Evolutionary conservation across 176 grass and related monocot genomes (phyloP).

Genomic region (Phoenix roebelenii): DNA sequence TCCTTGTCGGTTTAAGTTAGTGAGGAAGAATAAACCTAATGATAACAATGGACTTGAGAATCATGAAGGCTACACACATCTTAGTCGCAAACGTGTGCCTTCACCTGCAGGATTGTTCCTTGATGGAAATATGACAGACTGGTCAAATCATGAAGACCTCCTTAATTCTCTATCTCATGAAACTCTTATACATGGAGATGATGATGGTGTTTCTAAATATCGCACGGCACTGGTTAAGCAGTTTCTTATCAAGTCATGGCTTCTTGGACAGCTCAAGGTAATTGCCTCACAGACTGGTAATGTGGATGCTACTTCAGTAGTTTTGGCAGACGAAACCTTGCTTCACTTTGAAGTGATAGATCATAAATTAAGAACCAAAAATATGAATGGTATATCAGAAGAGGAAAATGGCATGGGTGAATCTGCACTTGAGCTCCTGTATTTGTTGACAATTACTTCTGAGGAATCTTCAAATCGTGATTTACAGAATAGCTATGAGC

Average conservation of each 20-base stretch:
- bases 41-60: slow-evolving; percentile 29
- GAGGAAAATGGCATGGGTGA: neutral
- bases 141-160: slow-evolving; percentile 3
- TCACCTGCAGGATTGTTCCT: slow-evolving; percentile 24
- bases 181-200: slow-evolving; percentile 29
- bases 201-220: slow-evolving; percentile 34
- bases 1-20: slow-evolving; percentile 44
- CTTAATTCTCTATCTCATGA: slow-evolving; percentile 28
- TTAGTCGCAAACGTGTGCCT: slow-evolving; percentile 20
- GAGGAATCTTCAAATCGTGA: slow-evolving; percentile 32
- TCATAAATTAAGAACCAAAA: slow-evolving; percentile 32
- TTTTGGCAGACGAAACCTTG: slow-evolving; percentile 60
- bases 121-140: slow-evolving; percentile 7
- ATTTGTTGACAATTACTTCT: slow-evolving; percentile 52
- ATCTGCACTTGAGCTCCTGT: slow-evolving; percentile 36
- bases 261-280: slow-evolving; percentile 58
- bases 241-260: slow-evolving; percentile 66
- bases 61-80: slow-evolving; percentile 28
- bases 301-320: slow-evolving; percentile 29
- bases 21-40: slow-evolving; percentile 27
- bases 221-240: slow-evolving; percentile 28
- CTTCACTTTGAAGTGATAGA: slow-evolving; percentile 74
- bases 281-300: slow-evolving; percentile 35
- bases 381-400: neutral
- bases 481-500: slow-evolving; percentile 46